Base-by-base conservation (phyloP, 495 filamentous ascomycete species). In the Aspergillus sclerotiicarbonarius region DNA sequence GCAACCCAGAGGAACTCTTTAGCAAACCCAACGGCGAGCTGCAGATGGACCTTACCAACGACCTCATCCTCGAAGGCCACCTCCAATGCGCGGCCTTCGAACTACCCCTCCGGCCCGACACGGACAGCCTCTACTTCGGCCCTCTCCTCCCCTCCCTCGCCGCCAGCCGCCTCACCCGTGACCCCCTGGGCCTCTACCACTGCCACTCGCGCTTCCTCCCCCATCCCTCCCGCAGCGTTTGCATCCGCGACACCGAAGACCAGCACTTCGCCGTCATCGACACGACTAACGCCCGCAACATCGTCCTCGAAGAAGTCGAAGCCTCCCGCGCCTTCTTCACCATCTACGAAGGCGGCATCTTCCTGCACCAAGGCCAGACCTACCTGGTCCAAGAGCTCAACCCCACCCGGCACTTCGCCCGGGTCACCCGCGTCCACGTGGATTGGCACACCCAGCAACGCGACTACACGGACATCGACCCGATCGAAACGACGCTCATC, bases 331-430 rank as follows among this genome's bases (percentile, higher is more conserved):
- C 95, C 2, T 91, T 91, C 72, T 97, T 98, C 74, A 95, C 91
- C 41, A 84, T 98, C 62, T 98, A 98, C 68, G 93, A 98, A 77
- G 94, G 95, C 29, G 94, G 90, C 54, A 96, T 99, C 60, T 99
- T 96, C 80, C 82, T 98, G 6, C 95, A 98, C 70, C 92, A 97
- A 77, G 94, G 94, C 53, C 82, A 84, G 56, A 94, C 86, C 2
- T 99, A 96, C 69, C 83, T 99, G 1, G 88, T 99, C 53, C 87
- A 90, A 62, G 90, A 97, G 64, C 89, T 98, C 67, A 87, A 86
- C 65, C 85, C 87, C 15, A 89, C 93, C 33, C 80, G 81, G 53
- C 84, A 82, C 59, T 84, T 96, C 54, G 92, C 92, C 0, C 82
- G 82, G 57, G 87, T 90, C 21, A 76, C 82, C 58, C 82, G 82